Percentiles rank a stretch among this genome's conserved stretches.
These are phyloP conservation scores for Coniophora puteana DNA, from an alignment of 1,284 basidiomycete species.

Conservation along the genomic window DNA sequence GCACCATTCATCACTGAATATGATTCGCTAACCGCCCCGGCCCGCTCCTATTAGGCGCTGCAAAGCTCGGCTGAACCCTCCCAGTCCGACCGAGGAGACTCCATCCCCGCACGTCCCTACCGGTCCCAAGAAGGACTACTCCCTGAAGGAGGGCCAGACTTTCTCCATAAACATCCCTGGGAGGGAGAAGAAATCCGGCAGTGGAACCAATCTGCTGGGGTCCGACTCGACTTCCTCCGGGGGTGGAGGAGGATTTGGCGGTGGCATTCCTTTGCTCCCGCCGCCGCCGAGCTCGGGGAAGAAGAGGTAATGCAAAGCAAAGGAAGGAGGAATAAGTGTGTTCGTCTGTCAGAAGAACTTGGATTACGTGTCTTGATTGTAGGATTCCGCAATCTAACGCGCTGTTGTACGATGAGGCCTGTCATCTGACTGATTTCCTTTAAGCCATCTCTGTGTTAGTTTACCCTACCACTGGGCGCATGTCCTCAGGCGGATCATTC, in stretches of 20 bases:
- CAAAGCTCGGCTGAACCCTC: constrained; percentile 56
- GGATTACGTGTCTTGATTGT: too few relatives aligned
- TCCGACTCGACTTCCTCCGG: constrained; percentile 23
- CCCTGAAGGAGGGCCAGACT: constrained; percentile 94
- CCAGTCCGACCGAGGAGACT: constrained; percentile 35
- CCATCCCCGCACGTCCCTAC: constrained; percentile 59
- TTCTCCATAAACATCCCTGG: constrained; percentile 92
- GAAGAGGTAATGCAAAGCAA: constrained; percentile 24
- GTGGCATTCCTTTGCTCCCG: constrained; percentile 63
- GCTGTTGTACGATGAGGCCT: too few relatives aligned
- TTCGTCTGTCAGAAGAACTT: too few relatives aligned
- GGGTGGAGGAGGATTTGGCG: constrained; percentile 25
- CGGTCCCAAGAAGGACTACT: constrained; percentile 92
- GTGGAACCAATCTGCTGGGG: constrained; percentile 33
- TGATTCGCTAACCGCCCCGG: neutral
- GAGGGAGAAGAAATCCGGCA: constrained; percentile 36
- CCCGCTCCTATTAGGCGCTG: constrained; percentile 51
- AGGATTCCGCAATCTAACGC: too few relatives aligned
- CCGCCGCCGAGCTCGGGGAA: constrained; percentile 63
- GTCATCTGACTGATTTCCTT: too few relatives aligned
- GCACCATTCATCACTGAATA: constrained; percentile 7
- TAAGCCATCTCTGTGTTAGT: too few relatives aligned
- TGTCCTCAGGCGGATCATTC: too few relatives aligned
- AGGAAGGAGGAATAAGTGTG: constrained; percentile 20
- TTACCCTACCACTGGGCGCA: too few relatives aligned